phyloP scores from a whole-genome alignment of 495 filamentous ascomycete species.

The Daldinia caldariorum region DNA sequence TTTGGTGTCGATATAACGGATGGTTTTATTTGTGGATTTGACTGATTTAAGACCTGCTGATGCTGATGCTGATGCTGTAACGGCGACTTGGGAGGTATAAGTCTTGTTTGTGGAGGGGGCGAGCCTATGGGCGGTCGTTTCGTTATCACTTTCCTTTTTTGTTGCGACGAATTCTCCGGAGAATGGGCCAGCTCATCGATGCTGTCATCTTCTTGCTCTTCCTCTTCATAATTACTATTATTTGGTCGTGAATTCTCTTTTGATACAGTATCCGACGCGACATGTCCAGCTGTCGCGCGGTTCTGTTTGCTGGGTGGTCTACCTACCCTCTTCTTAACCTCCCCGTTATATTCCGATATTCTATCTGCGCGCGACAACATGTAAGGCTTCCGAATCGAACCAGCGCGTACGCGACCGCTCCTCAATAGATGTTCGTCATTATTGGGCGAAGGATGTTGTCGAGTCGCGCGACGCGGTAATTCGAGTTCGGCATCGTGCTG shows the following conservation, averaged over 20 bases:
- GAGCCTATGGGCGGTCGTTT: background rate
- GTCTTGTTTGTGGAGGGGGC: conserved; percentile 25
- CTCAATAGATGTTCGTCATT: conserved; percentile 48
- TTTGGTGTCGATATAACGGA: conserved; percentile 35
- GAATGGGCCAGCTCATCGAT: background rate
- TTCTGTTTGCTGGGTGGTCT: conserved; percentile 25
- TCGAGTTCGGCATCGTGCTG: conserved; percentile 38
- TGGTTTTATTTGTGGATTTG: background rate
- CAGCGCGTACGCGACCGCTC: conserved; percentile 49
- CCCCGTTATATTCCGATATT: background rate
- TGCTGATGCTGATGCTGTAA: conserved; percentile 14
- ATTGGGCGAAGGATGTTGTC: conserved; percentile 50
- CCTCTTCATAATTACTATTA: background rate
- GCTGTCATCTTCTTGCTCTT: background rate
- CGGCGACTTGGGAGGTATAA: conserved; percentile 33
- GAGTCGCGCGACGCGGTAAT: conserved; percentile 54
- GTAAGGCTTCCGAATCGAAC: conserved; percentile 23
- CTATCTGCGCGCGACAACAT: background rate
- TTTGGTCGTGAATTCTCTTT: conserved; percentile 35
- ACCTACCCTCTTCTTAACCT: conserved; percentile 4
- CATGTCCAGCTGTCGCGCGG: conserved; percentile 7
- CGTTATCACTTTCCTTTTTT: background rate
- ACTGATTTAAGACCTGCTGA: conserved; percentile 36
- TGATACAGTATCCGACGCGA: background rate
- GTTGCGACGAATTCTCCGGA: background rate